Base-by-base conservation (phyloP, 768 basidiomycete genomes). In the Gymnopilus junonius region DNA sequence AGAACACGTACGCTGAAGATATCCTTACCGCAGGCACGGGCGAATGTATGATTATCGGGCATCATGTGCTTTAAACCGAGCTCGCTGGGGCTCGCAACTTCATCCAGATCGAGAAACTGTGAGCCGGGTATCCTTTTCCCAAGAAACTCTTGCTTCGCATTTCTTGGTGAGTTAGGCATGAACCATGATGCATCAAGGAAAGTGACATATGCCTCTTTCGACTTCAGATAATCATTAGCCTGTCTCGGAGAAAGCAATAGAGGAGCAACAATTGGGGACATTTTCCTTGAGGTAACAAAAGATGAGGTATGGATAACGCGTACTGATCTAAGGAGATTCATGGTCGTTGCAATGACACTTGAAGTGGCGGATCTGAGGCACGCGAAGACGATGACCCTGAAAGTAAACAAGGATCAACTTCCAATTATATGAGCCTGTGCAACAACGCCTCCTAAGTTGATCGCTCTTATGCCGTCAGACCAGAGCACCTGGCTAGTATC, bases 391-490 rank as follows among this genome's bases (percentile, higher is more conserved):
- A 60, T 25, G 29, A 21, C 62, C 55, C 54, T 40, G 54, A 61
- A 61, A 65, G 39, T 46, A 58, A 73, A 73, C 66, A 73, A 59
- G 37, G 15, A 62, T 66, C 69, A 67, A 70, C 65, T 75, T 66
- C 61, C 55, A 61, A 59, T 65, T 68, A 66, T 65, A 72, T 25
- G 40, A 50, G 42, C 62, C 60, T 67, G 62, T 31, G 40, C 53
- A n/a, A 25, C 31, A 21, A 48, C 54, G 42, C 59, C n/a, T 63
- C 34, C 60, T 62, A 54, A 27, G 25, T 45, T 35, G 55, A 64
- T 95, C 95, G 93, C 94, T 93, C 58, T 94, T 66, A 97, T 97
- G 95, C 95, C 95, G 61, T 96, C 94, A 73, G 95, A 97, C 82
- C 90, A 96, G 75, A 92, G 92, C 66, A 96, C 94, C 69, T 98